Evolutionary conservation across 2,329 filamentous ascomycete species (phyloP).

Genomic region (Aspergillus novofumigatus): DNA sequence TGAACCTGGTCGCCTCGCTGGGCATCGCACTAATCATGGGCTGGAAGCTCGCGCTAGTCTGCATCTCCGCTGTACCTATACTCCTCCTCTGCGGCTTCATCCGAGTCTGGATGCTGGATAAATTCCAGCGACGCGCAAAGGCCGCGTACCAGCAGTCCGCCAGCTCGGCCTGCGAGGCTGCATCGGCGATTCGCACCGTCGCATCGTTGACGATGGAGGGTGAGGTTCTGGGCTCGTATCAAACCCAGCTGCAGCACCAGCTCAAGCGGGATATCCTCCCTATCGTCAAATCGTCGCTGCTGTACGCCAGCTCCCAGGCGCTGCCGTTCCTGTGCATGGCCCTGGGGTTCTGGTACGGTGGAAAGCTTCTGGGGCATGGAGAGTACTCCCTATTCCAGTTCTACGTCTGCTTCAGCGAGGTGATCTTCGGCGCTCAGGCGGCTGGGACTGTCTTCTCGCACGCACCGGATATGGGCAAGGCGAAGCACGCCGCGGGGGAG

Average conservation of each 20-base stretch:
- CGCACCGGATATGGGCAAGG: conserved; percentile 89
- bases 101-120: conserved; percentile 77
- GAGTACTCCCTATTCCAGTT: conserved; percentile 82
- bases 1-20: conserved; percentile 73
- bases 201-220: conserved; percentile 82
- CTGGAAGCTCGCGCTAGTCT: conserved; percentile 88
- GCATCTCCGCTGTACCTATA: conserved; percentile 73
- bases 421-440: conserved; percentile 89
- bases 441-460: conserved; percentile 87
- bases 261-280: conserved; percentile 66
- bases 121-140: conserved; percentile 76
- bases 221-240: conserved; percentile 73
- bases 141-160: conserved; percentile 75
- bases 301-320: conserved; percentile 83
- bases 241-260: conserved; percentile 61
- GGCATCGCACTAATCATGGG: conserved; percentile 66
- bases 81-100: conserved; percentile 79
- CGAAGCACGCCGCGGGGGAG: conserved; percentile 74
- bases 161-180: conserved; percentile 86
- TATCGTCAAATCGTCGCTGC: conserved; percentile 67
- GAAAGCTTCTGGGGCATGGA: conserved; percentile 63
- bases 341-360: conserved; percentile 90
- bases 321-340: conserved; percentile 79
- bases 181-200: conserved; percentile 88
- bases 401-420: conserved; percentile 82